Percentiles rank a stretch among this genome's conserved stretches.
Conservation (phyloP, 768 basidiomycete species). For the Leccinum uliginosum region DNA sequence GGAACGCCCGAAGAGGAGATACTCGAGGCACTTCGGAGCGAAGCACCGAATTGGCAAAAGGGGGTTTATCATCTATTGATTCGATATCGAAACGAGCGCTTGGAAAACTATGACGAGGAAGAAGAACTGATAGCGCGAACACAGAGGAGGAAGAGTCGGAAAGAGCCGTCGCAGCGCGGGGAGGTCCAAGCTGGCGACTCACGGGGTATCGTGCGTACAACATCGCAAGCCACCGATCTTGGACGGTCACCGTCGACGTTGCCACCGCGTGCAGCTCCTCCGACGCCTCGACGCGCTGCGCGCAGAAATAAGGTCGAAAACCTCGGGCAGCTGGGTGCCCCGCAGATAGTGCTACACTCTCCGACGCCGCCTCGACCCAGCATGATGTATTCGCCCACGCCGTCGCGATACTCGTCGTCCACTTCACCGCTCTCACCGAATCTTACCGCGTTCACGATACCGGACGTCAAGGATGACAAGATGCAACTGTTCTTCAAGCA, state of each 20-base stretch:
- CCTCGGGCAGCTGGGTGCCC: constrained; percentile 10
- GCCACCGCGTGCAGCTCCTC: constrained; percentile 53
- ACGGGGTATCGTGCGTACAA: constrained; percentile 18
- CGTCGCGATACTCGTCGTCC: constrained; percentile 23
- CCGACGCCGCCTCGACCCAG: constrained; percentile 25
- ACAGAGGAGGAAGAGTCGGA: constrained; percentile 33
- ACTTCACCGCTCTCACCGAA: constrained; percentile 33
- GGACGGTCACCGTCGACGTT: constrained; percentile 34
- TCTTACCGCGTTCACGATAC: constrained; percentile 52
- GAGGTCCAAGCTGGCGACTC: constrained; percentile 16
- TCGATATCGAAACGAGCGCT: constrained; percentile 70
- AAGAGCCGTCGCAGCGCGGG: constrained; percentile 27
- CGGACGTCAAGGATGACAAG: constrained; percentile 66
- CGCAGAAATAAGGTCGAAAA: constrained; percentile 26
- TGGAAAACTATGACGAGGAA: constrained; percentile 74
- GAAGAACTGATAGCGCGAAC: constrained; percentile 42
- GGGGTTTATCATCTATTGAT: constrained; percentile 90
- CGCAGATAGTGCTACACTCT: constrained; percentile 24
- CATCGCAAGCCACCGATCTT: constrained; percentile 24
- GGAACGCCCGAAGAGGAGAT: constrained; percentile 73
- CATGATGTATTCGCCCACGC: constrained; percentile 17
- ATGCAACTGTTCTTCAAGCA: constrained; percentile 86
- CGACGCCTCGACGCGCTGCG: constrained; percentile 58
- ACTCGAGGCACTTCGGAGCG: constrained; percentile 57
- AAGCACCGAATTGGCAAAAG: constrained; percentile 88